These are phyloP conservation scores for Conoideocrella luteorostrata DNA, from an alignment of 2,329 filamentous ascomycete species.

Conservation along the genomic window DNA sequence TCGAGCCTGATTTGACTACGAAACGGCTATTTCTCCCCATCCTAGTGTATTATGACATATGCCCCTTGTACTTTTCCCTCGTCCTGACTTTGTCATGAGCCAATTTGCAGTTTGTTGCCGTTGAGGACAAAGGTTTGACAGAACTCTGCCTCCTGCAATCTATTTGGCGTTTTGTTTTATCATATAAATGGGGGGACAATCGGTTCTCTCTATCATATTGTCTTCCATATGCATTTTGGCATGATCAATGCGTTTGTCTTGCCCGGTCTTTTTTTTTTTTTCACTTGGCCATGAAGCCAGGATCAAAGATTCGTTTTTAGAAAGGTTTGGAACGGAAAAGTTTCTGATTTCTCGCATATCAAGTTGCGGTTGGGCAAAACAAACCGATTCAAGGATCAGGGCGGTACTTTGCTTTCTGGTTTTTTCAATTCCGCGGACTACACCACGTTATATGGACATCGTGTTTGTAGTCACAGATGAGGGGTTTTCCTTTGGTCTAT, in stretches of 20 bases:
- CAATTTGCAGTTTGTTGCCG: conserved; percentile 3
- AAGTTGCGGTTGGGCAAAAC: not conserved
- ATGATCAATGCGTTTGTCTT: not conserved
- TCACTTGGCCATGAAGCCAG: not conserved
- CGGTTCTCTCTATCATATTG: no score
- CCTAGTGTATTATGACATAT: no score
- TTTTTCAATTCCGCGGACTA: no score
- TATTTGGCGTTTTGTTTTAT: conserved; percentile 1
- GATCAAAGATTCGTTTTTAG: not conserved
- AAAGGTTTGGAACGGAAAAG: not conserved
- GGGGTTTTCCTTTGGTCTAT: no score
- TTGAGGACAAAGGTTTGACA: conserved; percentile 8
- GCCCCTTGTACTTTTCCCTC: not conserved
- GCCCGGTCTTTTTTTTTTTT: not conserved
- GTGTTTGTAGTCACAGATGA: no score
- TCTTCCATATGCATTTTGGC: no score
- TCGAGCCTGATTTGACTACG: not conserved
- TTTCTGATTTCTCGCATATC: not conserved
- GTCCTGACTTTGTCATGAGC: not conserved
- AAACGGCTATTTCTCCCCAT: no score
- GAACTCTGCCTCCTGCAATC: conserved; percentile 8
- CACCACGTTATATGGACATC: no score
- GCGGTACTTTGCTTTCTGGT: no score
- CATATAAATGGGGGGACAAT: no score
- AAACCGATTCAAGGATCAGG: no score